Evolutionary conservation across 179 eudicot genomes (phyloP).

Genomic region (Carnegiea gigantea): DNA sequence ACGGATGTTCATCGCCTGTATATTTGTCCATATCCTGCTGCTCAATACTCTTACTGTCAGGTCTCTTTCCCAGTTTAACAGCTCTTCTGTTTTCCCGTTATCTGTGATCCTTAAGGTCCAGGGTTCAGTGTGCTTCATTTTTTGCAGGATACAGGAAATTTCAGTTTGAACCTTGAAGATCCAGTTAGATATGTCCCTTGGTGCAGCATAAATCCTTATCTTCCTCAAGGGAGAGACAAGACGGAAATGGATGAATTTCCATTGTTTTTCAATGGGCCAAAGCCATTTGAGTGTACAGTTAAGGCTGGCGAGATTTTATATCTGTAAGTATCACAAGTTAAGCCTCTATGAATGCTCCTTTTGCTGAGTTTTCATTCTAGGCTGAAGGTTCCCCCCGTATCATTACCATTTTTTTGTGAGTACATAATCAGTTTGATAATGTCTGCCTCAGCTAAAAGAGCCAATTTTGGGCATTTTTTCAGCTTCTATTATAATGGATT

Average conservation of each 20-base stretch:
- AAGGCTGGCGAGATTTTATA: conserved; percentile 93
- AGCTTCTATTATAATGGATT: no score
- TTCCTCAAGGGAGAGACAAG: conserved; percentile 47
- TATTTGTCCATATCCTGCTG: conserved; percentile 69
- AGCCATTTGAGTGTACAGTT: conserved; percentile 88
- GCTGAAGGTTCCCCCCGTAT: neutral
- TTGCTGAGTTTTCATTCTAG: neutral
- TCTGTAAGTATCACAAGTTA: conserved; percentile 52
- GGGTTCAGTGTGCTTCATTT: neutral
- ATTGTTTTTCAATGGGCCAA: conserved; percentile 81
- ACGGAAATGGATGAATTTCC: conserved; percentile 61
- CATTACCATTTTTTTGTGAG: neutral
- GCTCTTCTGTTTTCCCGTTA: neutral
- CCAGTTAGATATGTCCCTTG: conserved; percentile 79
- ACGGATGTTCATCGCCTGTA: conserved; percentile 93
- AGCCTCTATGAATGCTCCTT: neutral
- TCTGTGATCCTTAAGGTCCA: neutral
- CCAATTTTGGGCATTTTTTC: no score
- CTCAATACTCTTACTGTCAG: conserved; percentile 60
- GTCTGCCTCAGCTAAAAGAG: no score
- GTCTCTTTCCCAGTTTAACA: conserved; percentile 22
- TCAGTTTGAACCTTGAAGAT: conserved; percentile 70
- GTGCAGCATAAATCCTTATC: conserved; percentile 91
- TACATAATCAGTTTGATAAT: no score
- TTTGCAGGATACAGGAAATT: conserved; percentile 62